Conservation (phyloP, 495 filamentous ascomycete species). For the Apodospora peruviana region DNA sequence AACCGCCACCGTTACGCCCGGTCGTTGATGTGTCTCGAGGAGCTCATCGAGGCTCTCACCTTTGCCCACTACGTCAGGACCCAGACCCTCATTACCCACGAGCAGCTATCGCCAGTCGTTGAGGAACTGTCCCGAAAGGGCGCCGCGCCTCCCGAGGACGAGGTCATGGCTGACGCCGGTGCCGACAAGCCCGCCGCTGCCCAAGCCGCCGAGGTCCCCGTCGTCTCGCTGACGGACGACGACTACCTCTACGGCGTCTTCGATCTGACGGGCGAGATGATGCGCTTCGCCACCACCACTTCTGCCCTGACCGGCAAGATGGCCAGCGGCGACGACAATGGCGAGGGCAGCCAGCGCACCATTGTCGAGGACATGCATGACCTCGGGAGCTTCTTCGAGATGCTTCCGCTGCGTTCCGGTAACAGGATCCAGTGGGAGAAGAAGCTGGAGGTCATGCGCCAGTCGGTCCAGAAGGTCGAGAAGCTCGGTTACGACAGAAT, state of each 20-base stretch:
- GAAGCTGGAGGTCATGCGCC: slow-evolving; percentile 83
- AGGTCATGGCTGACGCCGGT: slow-evolving; percentile 19
- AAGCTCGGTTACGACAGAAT: slow-evolving; percentile 77
- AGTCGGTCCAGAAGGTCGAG: slow-evolving; percentile 92
- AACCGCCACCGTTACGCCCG: slow-evolving; percentile 86
- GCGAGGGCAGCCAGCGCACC: slow-evolving; percentile 29
- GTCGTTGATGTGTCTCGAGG: slow-evolving; percentile 80
- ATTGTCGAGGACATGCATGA: slow-evolving; percentile 71
- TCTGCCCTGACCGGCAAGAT: slow-evolving; percentile 59
- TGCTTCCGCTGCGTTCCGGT: slow-evolving; percentile 48
- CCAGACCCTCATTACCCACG: slow-evolving; percentile 64
- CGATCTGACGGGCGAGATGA: slow-evolving; percentile 89
- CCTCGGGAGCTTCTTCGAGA: slow-evolving; percentile 68
- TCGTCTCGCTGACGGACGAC: slow-evolving; percentile 61
- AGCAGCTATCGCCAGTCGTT: slow-evolving; percentile 49
- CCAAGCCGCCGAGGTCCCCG: slow-evolving; percentile 23
- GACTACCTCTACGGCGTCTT: slow-evolving; percentile 92
- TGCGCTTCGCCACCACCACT: slow-evolving; percentile 85
- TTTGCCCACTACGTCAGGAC: slow-evolving; percentile 83
- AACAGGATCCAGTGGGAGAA: slow-evolving; percentile 48
- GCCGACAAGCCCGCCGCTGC: slow-evolving; percentile 2
- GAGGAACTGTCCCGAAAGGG: slow-evolving; percentile 22
- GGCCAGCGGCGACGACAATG: slow-evolving; percentile 29
- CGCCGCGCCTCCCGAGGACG: slow-evolving; percentile 15
- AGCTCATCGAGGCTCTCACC: slow-evolving; percentile 79